Evolutionary conservation across 78 protist species (phyloP).

Genomic region (Speleostelium caveatum): DNA sequence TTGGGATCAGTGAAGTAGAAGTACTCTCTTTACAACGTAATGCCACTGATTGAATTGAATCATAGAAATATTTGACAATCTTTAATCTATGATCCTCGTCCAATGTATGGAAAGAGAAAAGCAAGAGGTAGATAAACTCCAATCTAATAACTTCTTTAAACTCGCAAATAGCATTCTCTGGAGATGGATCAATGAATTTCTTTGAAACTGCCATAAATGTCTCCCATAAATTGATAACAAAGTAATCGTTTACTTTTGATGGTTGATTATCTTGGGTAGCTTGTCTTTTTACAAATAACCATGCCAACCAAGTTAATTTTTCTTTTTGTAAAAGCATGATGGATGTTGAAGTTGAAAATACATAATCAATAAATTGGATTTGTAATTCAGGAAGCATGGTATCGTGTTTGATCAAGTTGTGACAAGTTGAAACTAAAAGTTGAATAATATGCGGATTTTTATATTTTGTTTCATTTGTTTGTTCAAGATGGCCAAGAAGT

Average conservation of each 20-base stretch:
- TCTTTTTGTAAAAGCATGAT: constrained; percentile 11
- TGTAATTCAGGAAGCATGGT: not conserved
- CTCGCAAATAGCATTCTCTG: not conserved
- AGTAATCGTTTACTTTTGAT: not conserved
- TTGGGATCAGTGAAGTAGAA: too few species aligned
- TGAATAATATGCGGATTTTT: too few species aligned
- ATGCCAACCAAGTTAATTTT: constrained; percentile 19
- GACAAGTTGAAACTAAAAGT: not conserved
- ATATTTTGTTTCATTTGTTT: not conserved
- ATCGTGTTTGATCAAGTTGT: not conserved
- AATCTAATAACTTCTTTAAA: constrained; percentile 17
- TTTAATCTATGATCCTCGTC: constrained; percentile 17
- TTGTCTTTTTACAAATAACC: constrained; percentile 62
- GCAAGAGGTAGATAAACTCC: constrained; percentile 19
- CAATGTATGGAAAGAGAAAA: constrained; percentile 42
- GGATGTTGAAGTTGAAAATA: not conserved
- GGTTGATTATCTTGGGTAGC: not conserved
- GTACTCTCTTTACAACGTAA: too few species aligned
- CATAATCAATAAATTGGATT: not conserved
- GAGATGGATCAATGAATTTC: not conserved
- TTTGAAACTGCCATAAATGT: not conserved
- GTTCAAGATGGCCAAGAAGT: not conserved
- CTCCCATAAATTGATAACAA: constrained; percentile 20
- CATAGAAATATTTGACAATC: not conserved
- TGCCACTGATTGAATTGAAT: constrained; percentile 7